Evolutionary conservation across 2,329 filamentous ascomycete species (phyloP).

Genomic region (Hysterium pulicare): DNA sequence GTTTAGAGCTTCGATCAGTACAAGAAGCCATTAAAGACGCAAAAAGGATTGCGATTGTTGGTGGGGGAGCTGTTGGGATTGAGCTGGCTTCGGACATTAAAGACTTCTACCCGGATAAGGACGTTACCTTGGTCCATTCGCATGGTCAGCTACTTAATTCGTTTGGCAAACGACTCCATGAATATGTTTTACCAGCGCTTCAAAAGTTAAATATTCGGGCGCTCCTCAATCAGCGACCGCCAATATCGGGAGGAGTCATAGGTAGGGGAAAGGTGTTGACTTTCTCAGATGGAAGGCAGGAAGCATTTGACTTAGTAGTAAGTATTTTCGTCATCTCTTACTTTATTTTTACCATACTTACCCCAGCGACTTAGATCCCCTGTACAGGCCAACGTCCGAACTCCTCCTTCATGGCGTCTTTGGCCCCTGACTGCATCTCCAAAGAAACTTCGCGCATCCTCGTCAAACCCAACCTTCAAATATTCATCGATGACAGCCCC

Average conservation of each 20-base stretch:
- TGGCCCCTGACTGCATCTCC: conserved; percentile 47
- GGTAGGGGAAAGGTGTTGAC: conserved; percentile 34
- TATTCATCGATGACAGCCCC: conserved; percentile 41
- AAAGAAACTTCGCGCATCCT: conserved; percentile 47
- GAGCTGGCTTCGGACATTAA: conserved; percentile 61
- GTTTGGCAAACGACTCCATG: conserved; percentile 45
- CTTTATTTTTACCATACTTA: no score
- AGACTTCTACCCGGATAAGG: conserved; percentile 54
- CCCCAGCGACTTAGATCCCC: conserved; percentile 44
- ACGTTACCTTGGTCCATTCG: conserved; percentile 58
- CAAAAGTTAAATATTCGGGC: conserved; percentile 48
- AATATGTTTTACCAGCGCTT: conserved; percentile 41
- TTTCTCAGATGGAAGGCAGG: conserved; percentile 44
- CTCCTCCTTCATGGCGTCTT: conserved; percentile 46
- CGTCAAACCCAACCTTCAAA: conserved; percentile 57
- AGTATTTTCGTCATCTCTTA: no score
- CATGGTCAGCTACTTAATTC: conserved; percentile 51
- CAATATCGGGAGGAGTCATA: conserved; percentile 34
- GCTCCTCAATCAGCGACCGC: conserved; percentile 51
- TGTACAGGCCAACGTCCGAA: conserved; percentile 60
- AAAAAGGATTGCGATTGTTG: conserved; percentile 44
- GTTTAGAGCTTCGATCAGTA: conserved; percentile 44
- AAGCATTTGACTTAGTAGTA: conserved; percentile 53
- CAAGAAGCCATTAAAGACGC: conserved; percentile 48
- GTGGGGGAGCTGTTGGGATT: conserved; percentile 61